A percentile compares a stretch with the other conserved stretches of the same genome.
Conservation (phyloP, 2,329 filamentous ascomycete species). For the Colletotrichum sp. region DNA sequence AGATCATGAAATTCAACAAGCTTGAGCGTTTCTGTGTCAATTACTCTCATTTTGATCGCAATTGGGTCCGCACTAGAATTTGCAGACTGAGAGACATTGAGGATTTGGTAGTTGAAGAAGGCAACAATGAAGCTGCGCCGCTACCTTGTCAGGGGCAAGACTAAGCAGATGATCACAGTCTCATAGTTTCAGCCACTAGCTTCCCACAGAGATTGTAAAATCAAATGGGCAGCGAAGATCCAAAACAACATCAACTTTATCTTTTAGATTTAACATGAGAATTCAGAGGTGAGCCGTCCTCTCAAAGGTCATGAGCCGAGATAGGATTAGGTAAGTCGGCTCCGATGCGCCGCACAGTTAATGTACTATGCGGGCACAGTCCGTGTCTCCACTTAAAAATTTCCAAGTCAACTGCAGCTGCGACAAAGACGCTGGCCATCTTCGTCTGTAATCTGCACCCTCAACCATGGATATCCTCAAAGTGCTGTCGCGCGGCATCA, state of each 20-base stretch:
- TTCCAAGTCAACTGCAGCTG: conserved; percentile 8
- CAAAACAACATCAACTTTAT: not conserved
- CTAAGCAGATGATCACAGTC: not conserved
- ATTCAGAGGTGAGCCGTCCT: not conserved
- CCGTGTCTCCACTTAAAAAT: conserved; percentile 8
- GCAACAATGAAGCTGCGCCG: not conserved
- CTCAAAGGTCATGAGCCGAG: not conserved
- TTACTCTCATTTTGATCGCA: conserved; percentile 23
- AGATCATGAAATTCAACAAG: conserved; percentile 23
- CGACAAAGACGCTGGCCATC: not conserved
- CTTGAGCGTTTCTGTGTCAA: conserved; percentile 23
- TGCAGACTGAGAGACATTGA: not conserved
- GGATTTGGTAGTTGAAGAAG: not conserved
- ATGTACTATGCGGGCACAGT: conserved; percentile 6
- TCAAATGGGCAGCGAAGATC: fast-evolving
- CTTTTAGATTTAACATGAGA: not conserved
- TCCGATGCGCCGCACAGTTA: not conserved
- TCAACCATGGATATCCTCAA: conserved; percentile 74
- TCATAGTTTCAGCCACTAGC: not conserved
- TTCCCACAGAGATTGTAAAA: fast-evolving
- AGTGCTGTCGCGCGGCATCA: conserved; percentile 73
- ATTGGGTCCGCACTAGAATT: fast-evolving
- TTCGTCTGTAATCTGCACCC: not conserved
- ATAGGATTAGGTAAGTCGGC: not conserved
- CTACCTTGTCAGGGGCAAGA: not conserved